Conservation (phyloP, 2,329 filamentous ascomycete species). For the Rhynchosporium graminicola region DNA sequence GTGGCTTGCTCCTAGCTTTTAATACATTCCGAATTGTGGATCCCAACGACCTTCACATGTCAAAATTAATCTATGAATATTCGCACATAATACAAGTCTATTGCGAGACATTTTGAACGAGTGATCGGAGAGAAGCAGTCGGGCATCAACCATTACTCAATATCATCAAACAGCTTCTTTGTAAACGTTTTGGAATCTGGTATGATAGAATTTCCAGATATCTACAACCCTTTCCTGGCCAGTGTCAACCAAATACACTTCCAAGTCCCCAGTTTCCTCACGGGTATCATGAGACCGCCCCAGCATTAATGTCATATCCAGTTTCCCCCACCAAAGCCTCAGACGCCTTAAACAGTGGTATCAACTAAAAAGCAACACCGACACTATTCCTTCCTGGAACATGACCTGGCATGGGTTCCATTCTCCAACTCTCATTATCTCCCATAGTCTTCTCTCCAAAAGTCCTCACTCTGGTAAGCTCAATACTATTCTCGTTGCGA, state of each 20-base stretch:
- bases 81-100: no score
- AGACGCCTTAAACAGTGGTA: constrained; percentile 15
- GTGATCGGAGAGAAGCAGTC: no score
- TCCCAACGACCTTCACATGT: no score
- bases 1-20: no score
- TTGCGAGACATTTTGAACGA: no score
- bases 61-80: no score
- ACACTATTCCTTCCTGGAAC: constrained; percentile 43
- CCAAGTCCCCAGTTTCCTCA: neutral
- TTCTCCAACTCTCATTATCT: constrained; percentile 42
- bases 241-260: neutral
- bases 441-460: constrained; percentile 32
- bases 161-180: no score
- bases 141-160: no score
- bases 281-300: neutral
- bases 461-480: constrained; percentile 30
- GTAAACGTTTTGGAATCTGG: no score
- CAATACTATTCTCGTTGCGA: constrained; percentile 31
- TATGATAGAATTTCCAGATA: neutral
- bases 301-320: constrained; percentile 3
- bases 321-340: neutral
- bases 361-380: constrained; percentile 49
- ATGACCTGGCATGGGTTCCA: constrained; percentile 40
- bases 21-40: no score
- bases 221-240: neutral